Evolutionary conservation across 176 grass and related monocot species (phyloP), one percentile per base, ranked within the genome.

Genomic region (Microstegium vimineum): DNA sequence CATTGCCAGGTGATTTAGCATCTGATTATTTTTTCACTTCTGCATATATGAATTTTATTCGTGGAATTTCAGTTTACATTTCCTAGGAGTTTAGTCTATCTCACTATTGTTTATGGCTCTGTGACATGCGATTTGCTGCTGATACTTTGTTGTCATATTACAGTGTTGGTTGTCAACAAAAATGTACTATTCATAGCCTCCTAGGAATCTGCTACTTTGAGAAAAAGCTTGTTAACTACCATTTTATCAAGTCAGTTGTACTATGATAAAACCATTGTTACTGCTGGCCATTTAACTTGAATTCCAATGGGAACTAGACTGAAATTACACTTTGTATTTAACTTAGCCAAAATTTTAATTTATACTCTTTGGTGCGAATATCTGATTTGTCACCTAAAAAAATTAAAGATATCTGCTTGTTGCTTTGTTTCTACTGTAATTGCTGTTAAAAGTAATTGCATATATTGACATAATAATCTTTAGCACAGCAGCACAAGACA

Each of bases 1-100:
- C 85, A 90, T 62, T 88, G 90, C 77, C 92, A 94, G 64, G 92
- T 97, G 66, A 92, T 92, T 76, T 25, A 33, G 22, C 32, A 5
- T 59, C 16, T 30, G 51, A 78, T 35, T 27, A 8, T 87, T 31
- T 62, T 62, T 81, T 33, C 54, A 37, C 26, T 25, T 57, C 16
- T 66, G 41, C 13, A 77, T 63, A 54, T 40, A 38, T 46, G 33
- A 54, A 10, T 82, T 41, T 69, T 68, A 28, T 9, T 28, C 4
- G 13, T 77, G 37, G 26, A 62, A 49, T 76, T 18, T 62, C 8
- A 26, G 81, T 73, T 76, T 35, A 56, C 22, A 7, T 14, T 75
- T 4, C 27, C 15, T 62, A 62, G 0, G 60, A 66, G 15, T 78
- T 56, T 72, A 34, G 0, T 73, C 27, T 27, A 45, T 36, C 27